Percentiles rank a stretch among this genome's conserved stretches.
Conservation (phyloP, 257 asterid species). For the Verbena officinalis region DNA sequence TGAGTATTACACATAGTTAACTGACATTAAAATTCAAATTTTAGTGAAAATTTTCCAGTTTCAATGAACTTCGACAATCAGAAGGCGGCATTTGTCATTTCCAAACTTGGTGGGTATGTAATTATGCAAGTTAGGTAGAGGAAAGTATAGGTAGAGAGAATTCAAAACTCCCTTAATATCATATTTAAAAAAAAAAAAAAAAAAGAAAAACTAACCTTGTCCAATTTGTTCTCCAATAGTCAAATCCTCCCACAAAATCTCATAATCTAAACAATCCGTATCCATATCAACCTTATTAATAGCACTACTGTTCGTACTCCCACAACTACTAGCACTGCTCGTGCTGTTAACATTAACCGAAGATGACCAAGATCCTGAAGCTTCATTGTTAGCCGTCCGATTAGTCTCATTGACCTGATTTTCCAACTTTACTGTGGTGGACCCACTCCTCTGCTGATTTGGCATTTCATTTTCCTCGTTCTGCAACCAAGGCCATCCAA, state of each 20-base stretch:
- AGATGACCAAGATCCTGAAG: conserved; percentile 79
- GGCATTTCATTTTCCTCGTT: conserved; percentile 58
- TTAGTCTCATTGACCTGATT: conserved; percentile 44
- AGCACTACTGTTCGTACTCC: conserved; percentile 78
- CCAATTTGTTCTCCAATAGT: conserved; percentile 92
- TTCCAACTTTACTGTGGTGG: conserved; percentile 49
- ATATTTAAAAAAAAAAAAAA: too few relatives aligned
- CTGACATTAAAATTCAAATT: too few relatives aligned
- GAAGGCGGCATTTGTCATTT: too few relatives aligned
- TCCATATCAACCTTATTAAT: conserved; percentile 72
- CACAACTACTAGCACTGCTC: conserved; percentile 85
- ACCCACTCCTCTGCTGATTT: conserved; percentile 46
- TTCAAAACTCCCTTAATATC: too few relatives aligned
- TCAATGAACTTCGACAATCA: too few relatives aligned
- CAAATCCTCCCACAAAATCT: conserved; percentile 94
- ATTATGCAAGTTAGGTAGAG: too few relatives aligned
- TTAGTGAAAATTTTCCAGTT: too few relatives aligned
- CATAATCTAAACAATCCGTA: conserved; percentile 76
- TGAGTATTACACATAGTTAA: too few relatives aligned
- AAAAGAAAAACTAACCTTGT: conserved; percentile 57
- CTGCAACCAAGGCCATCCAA: conserved; percentile 79
- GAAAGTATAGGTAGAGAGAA: too few relatives aligned
- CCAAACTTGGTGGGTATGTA: too few relatives aligned
- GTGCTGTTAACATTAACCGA: conserved; percentile 75
- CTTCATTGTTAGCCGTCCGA: conserved; percentile 53